These are phyloP conservation scores for Trichoderma sp. DNA, from an alignment of 2,329 filamentous ascomycete species.

Conservation along the genomic window DNA sequence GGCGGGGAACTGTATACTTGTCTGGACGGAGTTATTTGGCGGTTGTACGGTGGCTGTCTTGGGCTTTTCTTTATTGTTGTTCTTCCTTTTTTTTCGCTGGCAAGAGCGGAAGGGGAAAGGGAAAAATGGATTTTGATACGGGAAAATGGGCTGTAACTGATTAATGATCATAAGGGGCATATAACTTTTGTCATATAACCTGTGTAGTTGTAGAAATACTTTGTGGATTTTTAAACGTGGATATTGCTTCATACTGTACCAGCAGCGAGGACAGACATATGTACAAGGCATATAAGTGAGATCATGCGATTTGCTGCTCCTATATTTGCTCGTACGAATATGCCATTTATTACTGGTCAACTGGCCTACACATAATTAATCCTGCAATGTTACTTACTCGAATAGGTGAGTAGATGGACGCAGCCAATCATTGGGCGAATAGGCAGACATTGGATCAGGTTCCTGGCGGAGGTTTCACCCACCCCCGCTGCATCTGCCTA, in stretches of 20 bases:
- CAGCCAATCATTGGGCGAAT: neutral
- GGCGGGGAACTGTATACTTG: constrained; percentile 24
- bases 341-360: neutral
- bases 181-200: constrained; percentile 10
- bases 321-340: neutral
- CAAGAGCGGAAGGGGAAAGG: neutral
- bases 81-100: neutral
- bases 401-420: neutral
- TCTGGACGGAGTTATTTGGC: constrained; percentile 26
- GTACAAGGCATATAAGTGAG: neutral
- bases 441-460: neutral
- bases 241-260: neutral
- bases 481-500: neutral
- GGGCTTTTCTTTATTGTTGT: constrained; percentile 5
- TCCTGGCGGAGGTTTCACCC: neutral
- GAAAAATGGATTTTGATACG: constrained; percentile 17
- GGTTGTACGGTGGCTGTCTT: constrained; percentile 16
- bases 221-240: neutral
- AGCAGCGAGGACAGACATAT: neutral
- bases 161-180: constrained; percentile 12
- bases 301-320: neutral
- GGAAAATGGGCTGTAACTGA: constrained; percentile 23
- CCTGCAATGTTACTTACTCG: neutral
- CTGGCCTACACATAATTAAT: neutral
- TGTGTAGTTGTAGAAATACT: constrained; percentile 24